Base-by-base conservation (phyloP, 2,329 filamentous ascomycete species). In the Lachnellula cervina region DNA sequence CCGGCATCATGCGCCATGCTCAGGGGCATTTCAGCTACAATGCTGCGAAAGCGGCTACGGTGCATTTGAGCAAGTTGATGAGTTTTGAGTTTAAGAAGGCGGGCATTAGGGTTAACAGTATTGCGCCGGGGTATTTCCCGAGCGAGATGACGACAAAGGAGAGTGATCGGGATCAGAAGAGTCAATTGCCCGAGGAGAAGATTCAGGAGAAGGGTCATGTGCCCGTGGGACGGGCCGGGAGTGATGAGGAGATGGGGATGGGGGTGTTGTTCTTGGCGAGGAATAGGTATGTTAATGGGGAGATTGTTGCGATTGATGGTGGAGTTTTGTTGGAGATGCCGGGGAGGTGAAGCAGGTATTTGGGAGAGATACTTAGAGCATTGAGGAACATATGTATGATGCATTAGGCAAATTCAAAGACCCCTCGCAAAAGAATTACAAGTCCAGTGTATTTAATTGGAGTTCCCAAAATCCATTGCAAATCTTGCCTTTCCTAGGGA, bases 61-160 rank as follows among this genome's bases (percentile, higher is more conserved):
- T 81, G 43, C 80, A 84, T 62, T 69, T 83, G 14, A 81, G 77
- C 42, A 77, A 76, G 59, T 74, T 82, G 72, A 73, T 84, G 47
- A 78, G 79, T 1, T 74, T 74, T 43, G 78, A 81, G 58, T 76
- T 84, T 48, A 72, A 76, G 25, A 72, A 76, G 52, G 74, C 80
- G 49, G 79, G 80, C 64, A 76, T 83, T 50, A 70, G 80, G 17
- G 75, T 83, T 55, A 84, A 84, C 69, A 73, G 70, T 47, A 81
- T 84, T 56, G 77, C 79, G 2, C 80, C 80, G 0, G 78, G 78
- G 14, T 73, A 81, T n/a, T 83, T 83, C 66, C 78, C 79, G 0
- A 76, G 72, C 3, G 77, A 81, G 66, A 81, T 82, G 77, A 82
- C 79, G 3, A 76, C 78, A 0, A 72, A 74, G 16, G 74, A 63